Base-by-base conservation (phyloP, 2,329 filamentous ascomycete species). In the Exophiala spinifera region DNA sequence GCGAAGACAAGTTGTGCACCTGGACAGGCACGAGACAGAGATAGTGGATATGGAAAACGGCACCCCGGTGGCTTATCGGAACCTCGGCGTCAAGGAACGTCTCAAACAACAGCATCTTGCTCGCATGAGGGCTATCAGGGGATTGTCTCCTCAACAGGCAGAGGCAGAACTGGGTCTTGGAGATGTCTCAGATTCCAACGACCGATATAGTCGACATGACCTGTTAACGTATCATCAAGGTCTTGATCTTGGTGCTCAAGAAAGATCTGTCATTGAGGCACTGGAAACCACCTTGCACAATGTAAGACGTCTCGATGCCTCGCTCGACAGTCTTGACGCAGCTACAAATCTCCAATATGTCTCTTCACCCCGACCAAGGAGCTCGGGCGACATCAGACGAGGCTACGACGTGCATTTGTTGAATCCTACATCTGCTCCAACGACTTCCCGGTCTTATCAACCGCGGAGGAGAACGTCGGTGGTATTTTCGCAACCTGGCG, bases 1-100 rank as follows among this genome's bases (percentile, higher is more conserved):
- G 25, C 70, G 75, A 45, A 67, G 73, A 48, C 75, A 78, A 58
- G 68, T 73, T 19, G 57, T 78, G 13, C 55, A 63, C 8, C 54
- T 69, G 17, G 61, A 66, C 13, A 58, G 50, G n/a, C 51, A 59
- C 8, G 54, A 53, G 33, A 42, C 62, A 10, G 59, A 62, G 10
- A 62, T 51, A 46, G 47, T 60, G 4, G 47, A 59, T 10, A 31
- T 63, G 10, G 56, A 63, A 15, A 66, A 67, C 40, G 47, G 62
- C 1, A 65, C 64, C 3, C 62, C 62, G 17, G 42, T 57, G 15
- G 55, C 55, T 5, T 62, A 57, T 39, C 57, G 51, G 6, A 56
- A 53, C 25, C 49, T 64, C 5, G 52, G 51, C 17, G 51, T 61
- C 40, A 64, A 61, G 46, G 62, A 64, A 40, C 49, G 57, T 25